phyloP scores from a whole-genome alignment of 345 rosid genomes.

The Corchorus olitorius region DNA sequence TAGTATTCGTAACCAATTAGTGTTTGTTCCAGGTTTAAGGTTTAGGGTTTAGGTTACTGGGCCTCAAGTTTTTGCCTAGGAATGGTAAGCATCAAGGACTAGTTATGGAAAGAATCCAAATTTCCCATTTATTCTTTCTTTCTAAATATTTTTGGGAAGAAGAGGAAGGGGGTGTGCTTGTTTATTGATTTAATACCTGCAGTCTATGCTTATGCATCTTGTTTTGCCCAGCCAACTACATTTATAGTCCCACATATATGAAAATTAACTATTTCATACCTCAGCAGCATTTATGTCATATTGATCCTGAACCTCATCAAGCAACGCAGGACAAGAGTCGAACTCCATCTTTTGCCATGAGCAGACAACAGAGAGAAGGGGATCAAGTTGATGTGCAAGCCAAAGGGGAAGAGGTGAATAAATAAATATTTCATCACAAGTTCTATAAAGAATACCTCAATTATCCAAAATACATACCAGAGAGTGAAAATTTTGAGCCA shows the following conservation, averaged over 20 bases:
- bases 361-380: slow-evolving; percentile 58
- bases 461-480: slow-evolving; percentile 47
- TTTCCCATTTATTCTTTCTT: background rate
- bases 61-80: background rate
- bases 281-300: slow-evolving; percentile 77
- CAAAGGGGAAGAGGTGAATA: slow-evolving; percentile 2
- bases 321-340: slow-evolving; percentile 80
- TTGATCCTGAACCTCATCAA: slow-evolving; percentile 82
- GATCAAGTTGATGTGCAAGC: slow-evolving; percentile 62
- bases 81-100: background rate
- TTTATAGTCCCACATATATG: background rate
- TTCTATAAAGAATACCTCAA: background rate
- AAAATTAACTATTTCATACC: slow-evolving; percentile 44
- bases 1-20: too few relatives aligned
- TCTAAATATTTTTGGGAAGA: background rate
- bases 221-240: background rate
- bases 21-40: background rate
- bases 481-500: slow-evolving; percentile 67
- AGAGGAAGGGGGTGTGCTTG: background rate
- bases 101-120: background rate
- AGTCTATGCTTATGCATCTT: background rate
- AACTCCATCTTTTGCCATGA: slow-evolving; percentile 90
- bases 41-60: too few relatives aligned
- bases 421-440: slow-evolving; percentile 13
- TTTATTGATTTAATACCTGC: background rate